phyloP scores from a whole-genome alignment of 768 basidiomycete genomes.

The Pleurotus sapidus region DNA sequence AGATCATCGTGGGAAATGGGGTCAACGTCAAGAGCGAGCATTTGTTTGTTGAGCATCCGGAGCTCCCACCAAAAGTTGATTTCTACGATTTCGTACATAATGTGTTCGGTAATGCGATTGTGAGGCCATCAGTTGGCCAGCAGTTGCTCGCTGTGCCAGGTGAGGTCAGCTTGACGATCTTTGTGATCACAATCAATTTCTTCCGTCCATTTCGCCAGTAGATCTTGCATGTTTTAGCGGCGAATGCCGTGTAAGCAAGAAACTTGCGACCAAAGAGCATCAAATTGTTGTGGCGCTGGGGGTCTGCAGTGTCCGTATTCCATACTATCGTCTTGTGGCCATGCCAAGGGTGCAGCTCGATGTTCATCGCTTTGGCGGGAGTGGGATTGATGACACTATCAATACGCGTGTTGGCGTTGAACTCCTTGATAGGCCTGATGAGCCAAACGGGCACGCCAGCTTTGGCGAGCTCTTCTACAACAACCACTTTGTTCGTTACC shows the following conservation, averaged over 20 bases:
- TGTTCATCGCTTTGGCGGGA: background rate
- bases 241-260: too few species aligned
- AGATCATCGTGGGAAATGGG: background rate
- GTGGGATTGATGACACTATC: background rate
- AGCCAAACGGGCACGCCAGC: background rate
- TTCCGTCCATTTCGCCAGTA: too few species aligned
- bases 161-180: background rate
- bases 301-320: too few species aligned
- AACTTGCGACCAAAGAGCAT: too few species aligned
- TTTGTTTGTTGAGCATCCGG: background rate
- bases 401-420: background rate
- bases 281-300: too few species aligned
- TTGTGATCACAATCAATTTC: background rate
- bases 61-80: background rate
- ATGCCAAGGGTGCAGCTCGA: too few species aligned
- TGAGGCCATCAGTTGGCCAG: background rate
- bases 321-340: too few species aligned
- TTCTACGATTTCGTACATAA: background rate
- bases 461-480: background rate
- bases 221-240: too few species aligned
- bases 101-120: background rate
- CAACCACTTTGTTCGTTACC: background rate
- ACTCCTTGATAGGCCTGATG: background rate
- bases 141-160: background rate
- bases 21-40: background rate